Base-by-base conservation (phyloP, 768 basidiomycete genomes). In the Russula sp. region DNA sequence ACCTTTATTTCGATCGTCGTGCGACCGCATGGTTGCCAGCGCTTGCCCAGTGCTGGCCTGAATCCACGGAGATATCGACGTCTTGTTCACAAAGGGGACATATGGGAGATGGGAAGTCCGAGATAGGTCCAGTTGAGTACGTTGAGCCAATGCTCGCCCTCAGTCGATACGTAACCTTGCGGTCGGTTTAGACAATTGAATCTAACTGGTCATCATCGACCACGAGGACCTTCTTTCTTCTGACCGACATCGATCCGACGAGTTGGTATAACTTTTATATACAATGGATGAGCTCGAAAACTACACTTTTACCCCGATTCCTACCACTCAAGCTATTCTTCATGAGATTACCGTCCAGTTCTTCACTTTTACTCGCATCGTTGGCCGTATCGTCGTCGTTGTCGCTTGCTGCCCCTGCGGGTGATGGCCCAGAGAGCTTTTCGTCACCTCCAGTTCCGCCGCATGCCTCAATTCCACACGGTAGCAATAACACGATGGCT, bases 21-120 rank as follows among this genome's bases (percentile, higher is more conserved):
- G 76, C 32, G 78, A 78, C 50, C 69, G 85, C 62, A 64, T 75
- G 34, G 69, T 79, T 26, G 72, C 82, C 57, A 80, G 79, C 61
- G 76, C 81, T 44, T 75, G 73, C 46, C 56, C 68, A 40, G 64
- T 67, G 42, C 59, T 59, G 40, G 57, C 61, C 2, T 67, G 71
- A 66, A 65, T 69, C n/a, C 66, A 70, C 71, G 73, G 63, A 75
- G 73, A 62, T 73, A 74, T 57, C 78, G 78, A 61, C 72, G 76
- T 55, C 76, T 75, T 40, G 74, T 77, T 38, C 79, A 76, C 36
- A 81, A 82, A 52, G 76, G 79, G 51, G 80, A 83, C 64, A 73
- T 83, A 16, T 88, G 83, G 81, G 88, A 90, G 75, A 83, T 89
- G 28, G 85, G 82, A 79, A 54, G 70, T 69, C 65, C 72, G 77